Percentiles rank a stretch among this genome's conserved stretches.
Evolutionary conservation across 306 rosid species (phyloP).

Genomic region (Malus asiatica): DNA sequence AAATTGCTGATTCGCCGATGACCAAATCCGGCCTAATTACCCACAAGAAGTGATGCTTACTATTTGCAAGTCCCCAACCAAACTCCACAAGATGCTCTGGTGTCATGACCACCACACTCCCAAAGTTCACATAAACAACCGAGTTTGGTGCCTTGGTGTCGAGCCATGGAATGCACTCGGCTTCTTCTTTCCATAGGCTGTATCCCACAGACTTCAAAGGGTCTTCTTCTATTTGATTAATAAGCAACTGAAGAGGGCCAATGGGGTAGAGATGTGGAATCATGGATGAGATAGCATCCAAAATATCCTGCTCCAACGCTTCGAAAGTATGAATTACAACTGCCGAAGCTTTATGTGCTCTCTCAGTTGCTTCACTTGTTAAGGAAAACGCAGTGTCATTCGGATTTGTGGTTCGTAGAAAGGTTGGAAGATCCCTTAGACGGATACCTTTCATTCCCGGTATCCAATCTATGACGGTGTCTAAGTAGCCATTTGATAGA

Average conservation of each 20-base stretch:
- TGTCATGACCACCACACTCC: background rate
- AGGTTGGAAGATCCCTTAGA: background rate
- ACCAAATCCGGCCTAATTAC: background rate
- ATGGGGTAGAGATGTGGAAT: background rate
- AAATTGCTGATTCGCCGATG: too few species aligned
- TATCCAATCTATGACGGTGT: background rate
- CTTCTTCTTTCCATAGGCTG: background rate
- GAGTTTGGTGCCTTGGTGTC: background rate
- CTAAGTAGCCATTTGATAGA: background rate
- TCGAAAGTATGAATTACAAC: background rate
- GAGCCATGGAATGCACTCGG: background rate
- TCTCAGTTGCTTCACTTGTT: background rate
- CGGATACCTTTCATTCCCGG: background rate
- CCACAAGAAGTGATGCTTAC: background rate
- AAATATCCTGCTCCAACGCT: background rate
- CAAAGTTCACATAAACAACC: background rate
- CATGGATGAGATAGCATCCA: background rate
- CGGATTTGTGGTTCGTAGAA: background rate
- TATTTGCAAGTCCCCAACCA: conserved; percentile 10
- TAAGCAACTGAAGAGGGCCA: background rate
- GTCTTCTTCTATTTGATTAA: background rate
- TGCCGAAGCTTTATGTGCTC: background rate
- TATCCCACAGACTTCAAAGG: background rate
- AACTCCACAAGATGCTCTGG: background rate
- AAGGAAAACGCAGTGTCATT: background rate